phyloP scores from a whole-genome alignment of 1,284 basidiomycete genomes.

The Leccinum pachyderme region DNA sequence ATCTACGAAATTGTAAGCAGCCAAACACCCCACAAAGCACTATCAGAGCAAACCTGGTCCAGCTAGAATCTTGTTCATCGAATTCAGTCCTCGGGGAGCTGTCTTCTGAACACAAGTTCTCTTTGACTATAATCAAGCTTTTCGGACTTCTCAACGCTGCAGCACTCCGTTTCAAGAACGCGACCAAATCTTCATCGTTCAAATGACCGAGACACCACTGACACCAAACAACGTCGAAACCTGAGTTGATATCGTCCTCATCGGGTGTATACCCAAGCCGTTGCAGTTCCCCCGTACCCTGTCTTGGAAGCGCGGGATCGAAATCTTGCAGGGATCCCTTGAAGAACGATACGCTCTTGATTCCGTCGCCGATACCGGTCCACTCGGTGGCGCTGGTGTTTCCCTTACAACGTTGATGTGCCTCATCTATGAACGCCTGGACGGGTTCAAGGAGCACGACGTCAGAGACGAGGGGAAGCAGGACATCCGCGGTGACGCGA shows the following conservation, averaged over 20 bases:
- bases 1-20: slow-evolving; percentile 49
- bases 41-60: slow-evolving; percentile 61
- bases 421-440: slow-evolving; percentile 70
- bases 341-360: slow-evolving; percentile 81
- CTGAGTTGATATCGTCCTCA: slow-evolving; percentile 46
- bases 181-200: slow-evolving; percentile 71
- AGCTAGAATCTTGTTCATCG: slow-evolving; percentile 84
- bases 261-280: slow-evolving; percentile 55
- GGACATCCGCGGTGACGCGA: slow-evolving; percentile 81
- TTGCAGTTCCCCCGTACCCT: slow-evolving; percentile 45
- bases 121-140: slow-evolving; percentile 83
- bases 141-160: slow-evolving; percentile 48
- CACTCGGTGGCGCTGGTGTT: slow-evolving; percentile 40
- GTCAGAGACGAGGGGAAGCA: slow-evolving; percentile 81
- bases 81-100: slow-evolving; percentile 65
- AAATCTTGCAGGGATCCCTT: slow-evolving; percentile 77
- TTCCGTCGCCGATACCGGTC: slow-evolving; percentile 62
- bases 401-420: slow-evolving; percentile 48
- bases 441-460: slow-evolving; percentile 90
- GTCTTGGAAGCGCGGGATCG: slow-evolving; percentile 56
- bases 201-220: slow-evolving; percentile 96
- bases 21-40: not conserved
- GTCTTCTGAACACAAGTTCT: slow-evolving; percentile 78
- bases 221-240: slow-evolving; percentile 86
- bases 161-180: slow-evolving; percentile 67